Conservation (phyloP, 495 filamentous ascomycete genomes). For the Penicillium taxi region DNA sequence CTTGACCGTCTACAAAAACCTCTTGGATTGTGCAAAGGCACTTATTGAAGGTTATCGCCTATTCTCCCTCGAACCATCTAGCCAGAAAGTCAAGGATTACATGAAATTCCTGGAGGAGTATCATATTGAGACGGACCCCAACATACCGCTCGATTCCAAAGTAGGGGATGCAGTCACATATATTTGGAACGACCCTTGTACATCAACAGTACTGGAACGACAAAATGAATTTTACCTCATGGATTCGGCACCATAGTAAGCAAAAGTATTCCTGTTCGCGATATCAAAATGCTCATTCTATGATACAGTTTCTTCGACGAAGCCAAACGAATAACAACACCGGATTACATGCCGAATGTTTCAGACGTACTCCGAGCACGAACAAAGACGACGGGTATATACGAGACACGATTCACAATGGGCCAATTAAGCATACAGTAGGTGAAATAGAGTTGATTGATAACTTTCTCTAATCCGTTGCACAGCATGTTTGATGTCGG, state of each 20-base stretch:
- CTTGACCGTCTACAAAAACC: slow-evolving; percentile 94
- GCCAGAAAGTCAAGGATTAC: slow-evolving; percentile 62
- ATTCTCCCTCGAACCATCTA: slow-evolving; percentile 69
- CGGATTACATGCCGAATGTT: slow-evolving; percentile 83
- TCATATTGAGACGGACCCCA: slow-evolving; percentile 80
- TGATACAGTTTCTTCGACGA: slow-evolving; percentile 83
- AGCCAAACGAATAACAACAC: slow-evolving; percentile 72
- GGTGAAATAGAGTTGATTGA: slow-evolving; percentile 31
- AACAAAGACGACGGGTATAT: slow-evolving; percentile 99
- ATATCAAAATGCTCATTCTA: slow-evolving; percentile 4
- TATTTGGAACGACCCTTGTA: slow-evolving; percentile 84
- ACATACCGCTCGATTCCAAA: slow-evolving; percentile 65
- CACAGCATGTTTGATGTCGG: slow-evolving; percentile 97
- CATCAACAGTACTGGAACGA: slow-evolving; percentile 78
- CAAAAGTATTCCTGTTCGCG: slow-evolving; percentile 4
- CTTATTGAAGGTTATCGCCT: slow-evolving; percentile 82
- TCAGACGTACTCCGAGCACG: slow-evolving; percentile 88
- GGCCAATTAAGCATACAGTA: slow-evolving; percentile 98
- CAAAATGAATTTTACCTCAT: slow-evolving; percentile 98
- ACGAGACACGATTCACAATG: slow-evolving; percentile 97
- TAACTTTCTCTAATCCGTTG: slow-evolving; percentile 11
- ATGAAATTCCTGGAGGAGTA: slow-evolving; percentile 79
- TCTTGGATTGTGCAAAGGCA: slow-evolving; percentile 90
- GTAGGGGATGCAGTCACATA: slow-evolving; percentile 76
- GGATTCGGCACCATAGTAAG: slow-evolving; percentile 98